Conservation (phyloP, 2,329 filamentous ascomycete genomes). For the Ophiostoma sp. region DNA sequence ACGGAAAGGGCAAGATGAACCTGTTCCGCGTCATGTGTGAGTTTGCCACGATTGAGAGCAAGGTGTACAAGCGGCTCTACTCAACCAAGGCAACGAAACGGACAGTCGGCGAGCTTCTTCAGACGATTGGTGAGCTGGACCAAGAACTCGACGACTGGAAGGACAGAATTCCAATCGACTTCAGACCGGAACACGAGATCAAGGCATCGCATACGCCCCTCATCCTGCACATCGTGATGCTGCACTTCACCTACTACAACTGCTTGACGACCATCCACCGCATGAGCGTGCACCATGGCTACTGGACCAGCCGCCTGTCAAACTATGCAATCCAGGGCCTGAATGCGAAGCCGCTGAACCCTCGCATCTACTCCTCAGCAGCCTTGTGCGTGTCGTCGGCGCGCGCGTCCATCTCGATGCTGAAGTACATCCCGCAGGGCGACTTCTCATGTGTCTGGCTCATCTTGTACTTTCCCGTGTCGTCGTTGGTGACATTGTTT, state of each 20-base stretch:
- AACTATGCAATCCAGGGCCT: conserved; percentile 93
- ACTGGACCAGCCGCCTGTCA: conserved; percentile 92
- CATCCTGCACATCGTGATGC: conserved; percentile 87
- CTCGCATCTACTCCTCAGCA: conserved; percentile 88
- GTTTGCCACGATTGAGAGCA: conserved; percentile 85
- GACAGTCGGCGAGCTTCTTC: conserved; percentile 84
- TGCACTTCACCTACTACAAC: conserved; percentile 98
- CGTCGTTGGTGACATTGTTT: conserved; percentile 88
- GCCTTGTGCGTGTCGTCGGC: conserved; percentile 89
- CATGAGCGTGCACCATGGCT: conserved; percentile 96
- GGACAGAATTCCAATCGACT: conserved; percentile 88
- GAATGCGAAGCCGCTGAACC: conserved; percentile 85
- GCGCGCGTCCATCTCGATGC: conserved; percentile 82
- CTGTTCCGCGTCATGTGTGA: conserved; percentile 90
- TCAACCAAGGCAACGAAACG: conserved; percentile 88
- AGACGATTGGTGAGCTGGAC: conserved; percentile 93
- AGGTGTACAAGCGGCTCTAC: conserved; percentile 88
- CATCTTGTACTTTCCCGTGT: conserved; percentile 93
- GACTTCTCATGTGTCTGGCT: conserved; percentile 96
- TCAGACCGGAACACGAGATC: conserved; percentile 95
- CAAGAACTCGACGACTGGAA: conserved; percentile 91
- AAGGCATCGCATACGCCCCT: conserved; percentile 85
- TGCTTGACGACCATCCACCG: conserved; percentile 95
- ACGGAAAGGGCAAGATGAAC: conserved; percentile 89
- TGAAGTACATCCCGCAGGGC: conserved; percentile 94